phyloP scores from a whole-genome alignment of 177 flowering plant species.

The Vitis hybrid region DNA sequence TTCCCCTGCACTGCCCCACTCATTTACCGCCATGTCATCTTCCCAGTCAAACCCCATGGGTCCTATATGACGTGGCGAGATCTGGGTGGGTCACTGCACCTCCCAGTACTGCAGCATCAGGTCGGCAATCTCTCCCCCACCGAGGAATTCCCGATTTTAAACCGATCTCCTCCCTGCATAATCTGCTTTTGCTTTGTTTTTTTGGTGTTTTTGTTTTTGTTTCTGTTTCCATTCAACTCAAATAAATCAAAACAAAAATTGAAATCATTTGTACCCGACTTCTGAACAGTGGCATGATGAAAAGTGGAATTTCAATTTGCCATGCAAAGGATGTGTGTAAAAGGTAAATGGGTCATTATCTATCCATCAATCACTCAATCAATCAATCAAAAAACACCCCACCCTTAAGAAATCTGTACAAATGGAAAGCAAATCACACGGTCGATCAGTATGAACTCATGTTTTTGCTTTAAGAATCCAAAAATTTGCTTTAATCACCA shows the following conservation, averaged over 20 bases:
- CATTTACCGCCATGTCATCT: slow-evolving; percentile 9
- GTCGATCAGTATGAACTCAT: background rate
- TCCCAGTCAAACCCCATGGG: background rate
- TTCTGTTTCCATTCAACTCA: background rate
- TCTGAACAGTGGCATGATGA: slow-evolving; percentile 9
- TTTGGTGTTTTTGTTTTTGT: background rate
- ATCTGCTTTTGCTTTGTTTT: too few species aligned
- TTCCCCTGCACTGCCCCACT: slow-evolving; percentile 1
- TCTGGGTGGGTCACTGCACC: slow-evolving; percentile 1
- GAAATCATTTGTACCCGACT: background rate
- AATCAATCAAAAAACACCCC: slow-evolving; percentile 7
- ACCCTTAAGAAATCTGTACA: background rate
- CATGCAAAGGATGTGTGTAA: background rate
- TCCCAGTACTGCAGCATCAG: background rate
- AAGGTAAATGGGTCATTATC: slow-evolving; percentile 9
- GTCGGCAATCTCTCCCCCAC: slow-evolving; percentile 17
- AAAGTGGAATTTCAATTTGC: slow-evolving; percentile 6
- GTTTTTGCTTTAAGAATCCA: too few species aligned
- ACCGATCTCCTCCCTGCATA: too few species aligned
- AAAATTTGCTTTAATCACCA: too few species aligned
- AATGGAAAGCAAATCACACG: background rate
- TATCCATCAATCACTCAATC: slow-evolving; percentile 9
- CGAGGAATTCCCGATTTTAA: slow-evolving; percentile 21
- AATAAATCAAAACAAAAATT: background rate
- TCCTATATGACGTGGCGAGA: slow-evolving; percentile 8